Evolutionary conservation across 495 filamentous ascomycete species (phyloP).

Genomic region (Trichoderma asperelloides): DNA sequence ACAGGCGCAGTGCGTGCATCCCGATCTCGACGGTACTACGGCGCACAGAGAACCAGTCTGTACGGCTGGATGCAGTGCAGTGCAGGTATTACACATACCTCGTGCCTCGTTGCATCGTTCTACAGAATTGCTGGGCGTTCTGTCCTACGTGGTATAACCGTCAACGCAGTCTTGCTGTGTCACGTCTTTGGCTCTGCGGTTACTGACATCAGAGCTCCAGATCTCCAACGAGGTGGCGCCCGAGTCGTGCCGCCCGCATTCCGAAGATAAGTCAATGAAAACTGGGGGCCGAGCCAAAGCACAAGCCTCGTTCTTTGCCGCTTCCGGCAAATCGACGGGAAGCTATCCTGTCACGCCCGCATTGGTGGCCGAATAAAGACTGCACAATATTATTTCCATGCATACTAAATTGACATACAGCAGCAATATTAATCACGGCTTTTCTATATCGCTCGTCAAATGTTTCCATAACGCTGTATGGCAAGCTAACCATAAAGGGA

Average conservation of each 20-base stretch:
- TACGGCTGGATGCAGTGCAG: too few relatives aligned
- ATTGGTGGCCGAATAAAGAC: neutral
- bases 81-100: too few relatives aligned
- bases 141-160: neutral
- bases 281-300: neutral
- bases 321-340: neutral
- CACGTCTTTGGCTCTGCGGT: neutral
- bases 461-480: too few relatives aligned
- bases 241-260: neutral
- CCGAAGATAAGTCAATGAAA: neutral
- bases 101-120: neutral
- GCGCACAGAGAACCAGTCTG: neutral
- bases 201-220: neutral
- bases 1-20: neutral
- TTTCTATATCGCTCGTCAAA: too few relatives aligned
- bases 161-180: neutral
- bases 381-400: neutral
- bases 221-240: neutral
- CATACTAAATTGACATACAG: neutral
- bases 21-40: neutral
- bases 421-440: too few relatives aligned
- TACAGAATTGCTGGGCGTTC: neutral
- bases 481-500: too few relatives aligned
- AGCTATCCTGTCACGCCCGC: neutral
- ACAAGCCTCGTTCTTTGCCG: neutral